A percentile compares a stretch with the other conserved stretches of the same genome.
Conservation (phyloP, 1,284 basidiomycete species). For the Athelia sp. region DNA sequence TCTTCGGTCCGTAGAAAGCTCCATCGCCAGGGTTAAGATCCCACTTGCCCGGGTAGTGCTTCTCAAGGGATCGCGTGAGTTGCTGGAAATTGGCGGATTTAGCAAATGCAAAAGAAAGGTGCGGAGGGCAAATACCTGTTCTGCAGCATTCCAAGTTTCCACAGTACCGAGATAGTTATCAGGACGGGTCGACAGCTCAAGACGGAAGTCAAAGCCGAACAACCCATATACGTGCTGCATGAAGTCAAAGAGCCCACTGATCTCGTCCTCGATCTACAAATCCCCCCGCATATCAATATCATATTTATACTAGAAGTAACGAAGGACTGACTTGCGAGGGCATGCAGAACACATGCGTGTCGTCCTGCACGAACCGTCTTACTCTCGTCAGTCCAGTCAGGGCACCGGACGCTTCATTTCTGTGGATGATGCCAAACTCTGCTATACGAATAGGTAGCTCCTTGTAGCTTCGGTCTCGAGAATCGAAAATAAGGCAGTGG, state of each 20-base stretch:
- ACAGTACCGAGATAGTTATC: conserved; percentile 92
- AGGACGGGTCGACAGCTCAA: conserved; percentile 94
- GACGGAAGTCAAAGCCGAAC: conserved; percentile 97
- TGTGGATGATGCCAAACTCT: conserved; percentile 96
- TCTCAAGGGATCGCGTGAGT: conserved; percentile 82
- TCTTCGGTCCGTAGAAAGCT: conserved; percentile 96
- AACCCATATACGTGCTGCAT: conserved; percentile 91
- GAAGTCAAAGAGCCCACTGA: conserved; percentile 89
- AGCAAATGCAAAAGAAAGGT: neutral
- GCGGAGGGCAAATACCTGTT: conserved; percentile 49
- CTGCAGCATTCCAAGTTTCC: conserved; percentile 88
- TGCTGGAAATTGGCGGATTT: conserved; percentile 44
- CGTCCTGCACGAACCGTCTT: conserved; percentile 94
- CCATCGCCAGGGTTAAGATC: conserved; percentile 94
- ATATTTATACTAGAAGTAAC: neutral
- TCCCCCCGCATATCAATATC: conserved; percentile 4
- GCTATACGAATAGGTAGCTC: conserved; percentile 97
- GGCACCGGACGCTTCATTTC: conserved; percentile 96
- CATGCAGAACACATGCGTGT: conserved; percentile 97
- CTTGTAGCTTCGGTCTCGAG: conserved; percentile 90
- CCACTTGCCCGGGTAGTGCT: conserved; percentile 89
- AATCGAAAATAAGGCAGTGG: conserved; percentile 95
- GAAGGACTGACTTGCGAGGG: conserved; percentile 66
- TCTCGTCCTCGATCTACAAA: conserved; percentile 81
- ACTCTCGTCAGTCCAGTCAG: conserved; percentile 93